Base-by-base conservation (phyloP, 768 basidiomycete genomes). In the Agrocybe pediades region DNA sequence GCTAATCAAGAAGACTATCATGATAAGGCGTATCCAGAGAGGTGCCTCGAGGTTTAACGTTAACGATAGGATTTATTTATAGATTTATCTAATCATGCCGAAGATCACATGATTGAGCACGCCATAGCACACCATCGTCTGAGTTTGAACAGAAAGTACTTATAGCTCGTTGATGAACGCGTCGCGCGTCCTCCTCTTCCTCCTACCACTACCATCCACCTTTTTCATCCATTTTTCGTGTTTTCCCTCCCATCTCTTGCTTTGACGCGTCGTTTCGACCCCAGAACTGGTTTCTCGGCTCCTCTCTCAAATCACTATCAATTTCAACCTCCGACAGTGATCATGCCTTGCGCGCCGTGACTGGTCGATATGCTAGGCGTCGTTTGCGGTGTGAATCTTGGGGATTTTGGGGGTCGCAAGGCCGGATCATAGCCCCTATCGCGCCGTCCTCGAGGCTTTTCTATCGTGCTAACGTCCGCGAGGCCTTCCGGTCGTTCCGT, bases 101-200 rank as follows among this genome's bases (percentile, higher is more conserved):
- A 24, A n/a, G 6, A 24, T 44, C 62, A 68, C 63, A 59, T 67
- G 65, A 63, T 26, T 16, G 33, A 69, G 67, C 68, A 69, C 70
- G 68, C 70, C 61, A 74, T 71, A 73, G 73, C 74, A 75, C 75
- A 61, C 71, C 70, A 75, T 75, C 70, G 72, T 69, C 72, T 71
- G 71, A 70, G 71, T 74, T 74, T 71, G 59, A 71, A 70, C 63
- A 30, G 29, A 45, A 23, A 43, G 57, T 69, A 68, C 61, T 70
- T 69, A 70, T 63, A 67, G 61, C 48, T 41, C 24, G 24, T 11
- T 39, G 23, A 6, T 36, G 16, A 33, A 49, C 55, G 52, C 52
- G 58, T 55, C 60, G 57, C n/a, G n/a, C 54, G 41, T 49, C 41
- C 56, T 41, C 54, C 45, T 49, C 41, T 25, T 49, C 26, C 41